Conservation (phyloP, 106 monocot species). For the Phalaenopsis equestris region DNA sequence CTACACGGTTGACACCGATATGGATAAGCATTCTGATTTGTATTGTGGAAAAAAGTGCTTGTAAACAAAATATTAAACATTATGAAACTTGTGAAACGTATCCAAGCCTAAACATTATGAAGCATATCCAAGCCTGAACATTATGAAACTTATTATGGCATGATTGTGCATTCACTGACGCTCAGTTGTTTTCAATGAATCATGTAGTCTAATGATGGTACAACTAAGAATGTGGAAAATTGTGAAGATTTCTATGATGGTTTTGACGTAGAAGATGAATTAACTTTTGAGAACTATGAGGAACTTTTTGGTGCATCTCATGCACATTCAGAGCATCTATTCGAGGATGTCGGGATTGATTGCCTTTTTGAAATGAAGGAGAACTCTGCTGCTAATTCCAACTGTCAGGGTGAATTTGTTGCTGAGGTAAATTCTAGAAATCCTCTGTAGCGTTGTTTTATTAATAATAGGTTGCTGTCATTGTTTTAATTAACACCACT, state of each 20-base stretch:
- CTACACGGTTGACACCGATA: background rate
- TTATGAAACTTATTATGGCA: too few species aligned
- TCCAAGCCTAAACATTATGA: background rate
- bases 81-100: background rate
- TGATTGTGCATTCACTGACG: constrained; percentile 4
- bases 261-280: constrained; percentile 51
- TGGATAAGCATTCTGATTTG: background rate
- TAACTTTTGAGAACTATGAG: constrained; percentile 77
- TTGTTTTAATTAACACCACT: background rate
- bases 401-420: constrained; percentile 23
- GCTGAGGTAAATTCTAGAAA: constrained; percentile 21
- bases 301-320: constrained; percentile 54
- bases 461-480: too few species aligned
- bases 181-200: constrained; percentile 6
- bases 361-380: constrained; percentile 60
- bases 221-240: constrained; percentile 2
- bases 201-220: constrained; percentile 8
- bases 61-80: background rate
- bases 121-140: too few species aligned
- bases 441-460: background rate
- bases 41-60: too few species aligned
- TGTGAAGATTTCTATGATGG: constrained; percentile 34
- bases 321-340: constrained; percentile 31
- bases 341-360: constrained; percentile 65
- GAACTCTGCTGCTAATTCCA: constrained; percentile 32